Evolutionary conservation across 148 eudicot species (phyloP).

Genomic region (Cornus kousa): DNA sequence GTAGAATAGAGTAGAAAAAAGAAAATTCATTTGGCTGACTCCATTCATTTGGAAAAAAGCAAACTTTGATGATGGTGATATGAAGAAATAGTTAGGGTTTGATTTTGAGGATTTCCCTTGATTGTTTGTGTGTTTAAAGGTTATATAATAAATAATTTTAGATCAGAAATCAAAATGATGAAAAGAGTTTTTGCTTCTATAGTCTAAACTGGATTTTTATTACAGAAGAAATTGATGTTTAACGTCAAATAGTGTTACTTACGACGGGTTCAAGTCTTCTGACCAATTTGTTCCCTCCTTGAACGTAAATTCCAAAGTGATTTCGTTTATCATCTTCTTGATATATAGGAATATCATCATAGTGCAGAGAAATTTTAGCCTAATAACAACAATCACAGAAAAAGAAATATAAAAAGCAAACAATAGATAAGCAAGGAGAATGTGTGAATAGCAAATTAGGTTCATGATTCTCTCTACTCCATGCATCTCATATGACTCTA

Average conservation of each 20-base stretch:
- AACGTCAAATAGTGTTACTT: neutral
- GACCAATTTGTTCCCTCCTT: too few relatives aligned
- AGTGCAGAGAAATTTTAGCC: neutral
- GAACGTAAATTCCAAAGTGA: neutral
- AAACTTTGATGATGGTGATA: too few relatives aligned
- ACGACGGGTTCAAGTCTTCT: neutral
- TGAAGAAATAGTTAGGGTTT: neutral
- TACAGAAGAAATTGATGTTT: neutral
- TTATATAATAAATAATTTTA: neutral
- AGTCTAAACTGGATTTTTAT: too few relatives aligned
- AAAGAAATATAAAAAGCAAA: neutral
- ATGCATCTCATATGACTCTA: neutral
- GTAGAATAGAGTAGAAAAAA: neutral
- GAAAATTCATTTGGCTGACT: too few relatives aligned
- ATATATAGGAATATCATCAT: neutral
- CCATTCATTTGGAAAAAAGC: neutral
- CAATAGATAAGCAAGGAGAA: neutral
- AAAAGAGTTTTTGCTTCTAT: neutral
- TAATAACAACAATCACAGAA: too few relatives aligned
- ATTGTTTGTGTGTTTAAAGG: neutral
- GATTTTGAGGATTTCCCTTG: neutral
- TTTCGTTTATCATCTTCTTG: neutral
- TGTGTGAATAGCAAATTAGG: neutral
- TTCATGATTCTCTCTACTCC: neutral
- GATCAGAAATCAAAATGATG: neutral